A percentile compares a stretch with the other conserved stretches of the same genome.
Evolutionary conservation across 2,329 filamentous ascomycete genomes (phyloP).

Genomic region (Fusarium domesticum): DNA sequence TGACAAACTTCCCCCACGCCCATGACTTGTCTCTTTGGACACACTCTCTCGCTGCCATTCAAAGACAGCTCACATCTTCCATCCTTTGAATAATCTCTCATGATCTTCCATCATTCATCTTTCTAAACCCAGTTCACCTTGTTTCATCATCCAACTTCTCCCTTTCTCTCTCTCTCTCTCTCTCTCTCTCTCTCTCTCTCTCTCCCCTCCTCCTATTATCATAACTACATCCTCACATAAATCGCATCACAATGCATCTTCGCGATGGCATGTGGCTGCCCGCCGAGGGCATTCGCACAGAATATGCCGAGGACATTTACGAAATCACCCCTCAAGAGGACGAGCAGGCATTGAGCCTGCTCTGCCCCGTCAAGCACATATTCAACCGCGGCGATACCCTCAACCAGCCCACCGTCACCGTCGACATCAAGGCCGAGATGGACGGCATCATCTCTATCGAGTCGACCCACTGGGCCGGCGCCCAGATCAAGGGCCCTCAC

Average conservation of each 20-base stretch:
- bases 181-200: too few species aligned
- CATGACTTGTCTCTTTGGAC: too few species aligned
- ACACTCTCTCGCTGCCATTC: conserved; percentile 2
- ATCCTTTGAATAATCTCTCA: neutral
- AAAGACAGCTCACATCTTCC: conserved; percentile 3
- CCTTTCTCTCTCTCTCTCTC: too few species aligned
- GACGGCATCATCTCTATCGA: conserved; percentile 42
- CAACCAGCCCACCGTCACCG: conserved; percentile 52
- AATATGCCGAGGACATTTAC: conserved; percentile 65
- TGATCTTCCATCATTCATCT: too few species aligned
- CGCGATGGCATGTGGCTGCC: conserved; percentile 58
- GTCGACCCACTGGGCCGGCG: conserved; percentile 40
- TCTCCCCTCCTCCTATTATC: neutral
- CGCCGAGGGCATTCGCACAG: conserved; percentile 56
- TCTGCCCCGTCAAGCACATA: conserved; percentile 56
- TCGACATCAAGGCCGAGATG: conserved; percentile 37
- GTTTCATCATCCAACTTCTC: too few species aligned
- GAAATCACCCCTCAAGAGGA: conserved; percentile 44
- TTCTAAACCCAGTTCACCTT: too few species aligned
- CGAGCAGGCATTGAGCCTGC: conserved; percentile 48
- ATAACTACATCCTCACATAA: too few species aligned
- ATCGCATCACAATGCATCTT: conserved; percentile 34
- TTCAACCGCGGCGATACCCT: conserved; percentile 52
- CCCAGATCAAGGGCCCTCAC: conserved; percentile 36
- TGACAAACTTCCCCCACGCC: too few species aligned